Evolutionary conservation across 2,329 filamentous ascomycete genomes (phyloP).

Genomic region (Fusarium decemcellulare): DNA sequence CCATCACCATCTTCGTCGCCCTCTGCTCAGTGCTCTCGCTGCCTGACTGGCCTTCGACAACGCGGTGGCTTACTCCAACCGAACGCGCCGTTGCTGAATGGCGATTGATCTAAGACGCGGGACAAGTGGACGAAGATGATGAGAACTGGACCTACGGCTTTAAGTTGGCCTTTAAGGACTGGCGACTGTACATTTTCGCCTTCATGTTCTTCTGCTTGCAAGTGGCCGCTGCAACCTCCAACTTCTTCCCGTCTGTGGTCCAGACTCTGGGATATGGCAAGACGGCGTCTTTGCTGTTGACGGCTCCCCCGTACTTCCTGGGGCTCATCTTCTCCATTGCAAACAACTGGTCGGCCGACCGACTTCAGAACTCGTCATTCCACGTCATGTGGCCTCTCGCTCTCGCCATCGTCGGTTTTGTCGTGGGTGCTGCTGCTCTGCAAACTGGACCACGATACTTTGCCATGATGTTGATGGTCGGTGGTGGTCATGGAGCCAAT

Average conservation of each 20-base stretch:
- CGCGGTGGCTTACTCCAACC: constrained; percentile 17
- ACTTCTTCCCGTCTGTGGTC: constrained; percentile 24
- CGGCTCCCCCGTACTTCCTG: constrained; percentile 20
- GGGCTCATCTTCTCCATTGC: constrained; percentile 19
- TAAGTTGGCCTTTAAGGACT: constrained; percentile 26
- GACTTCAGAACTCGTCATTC: constrained; percentile 23
- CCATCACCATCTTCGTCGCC: constrained; percentile 20
- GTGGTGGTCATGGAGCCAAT: constrained; percentile 21
- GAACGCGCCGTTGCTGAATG: constrained; percentile 26
- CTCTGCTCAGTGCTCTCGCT: constrained; percentile 6
- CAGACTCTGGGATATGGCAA: constrained; percentile 19
- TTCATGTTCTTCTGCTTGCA: constrained; percentile 29
- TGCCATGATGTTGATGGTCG: constrained; percentile 29
- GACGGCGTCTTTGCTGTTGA: constrained; percentile 12
- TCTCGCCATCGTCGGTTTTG: constrained; percentile 18
- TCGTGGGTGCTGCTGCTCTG: constrained; percentile 14
- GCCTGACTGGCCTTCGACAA: constrained; percentile 22
- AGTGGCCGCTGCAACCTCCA: constrained; percentile 21
- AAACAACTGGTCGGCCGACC: constrained; percentile 25
- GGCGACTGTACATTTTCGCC: constrained; percentile 23
- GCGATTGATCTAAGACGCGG: constrained; percentile 22
- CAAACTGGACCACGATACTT: constrained; percentile 19
- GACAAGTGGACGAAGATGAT: constrained; percentile 26
- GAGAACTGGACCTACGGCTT: constrained; percentile 25
- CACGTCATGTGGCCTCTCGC: constrained; percentile 24